Evolutionary conservation across 108 stramenopile genomes (phyloP).

Genomic region (Skeletonema costatum): DNA sequence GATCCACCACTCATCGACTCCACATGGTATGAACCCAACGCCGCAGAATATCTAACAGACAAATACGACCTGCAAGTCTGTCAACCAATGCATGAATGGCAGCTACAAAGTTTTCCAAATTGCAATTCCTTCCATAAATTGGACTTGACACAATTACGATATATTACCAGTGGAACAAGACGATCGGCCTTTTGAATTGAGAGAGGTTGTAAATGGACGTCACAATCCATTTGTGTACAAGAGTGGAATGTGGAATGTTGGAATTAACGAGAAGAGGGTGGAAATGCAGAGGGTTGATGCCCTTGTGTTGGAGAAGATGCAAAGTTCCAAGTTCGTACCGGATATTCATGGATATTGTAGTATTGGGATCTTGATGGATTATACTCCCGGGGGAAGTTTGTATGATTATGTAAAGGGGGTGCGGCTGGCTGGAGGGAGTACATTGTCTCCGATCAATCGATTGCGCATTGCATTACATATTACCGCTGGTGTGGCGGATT

Average conservation of each 20-base stretch:
- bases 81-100: slow-evolving; percentile 47
- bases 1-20: not conserved
- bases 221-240: slow-evolving; percentile 39
- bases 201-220: not conserved
- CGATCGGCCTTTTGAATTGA: slow-evolving; percentile 41
- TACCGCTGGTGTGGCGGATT: slow-evolving; percentile 51
- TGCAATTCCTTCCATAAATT: slow-evolving; percentile 53
- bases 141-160: slow-evolving; percentile 17
- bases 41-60: not conserved
- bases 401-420: slow-evolving; percentile 46
- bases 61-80: slow-evolving; percentile 20
- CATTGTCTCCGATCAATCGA: slow-evolving; percentile 14
- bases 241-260: slow-evolving; percentile 13
- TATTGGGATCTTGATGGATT: slow-evolving; percentile 48
- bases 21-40: slow-evolving; percentile 41
- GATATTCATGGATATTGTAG: slow-evolving; percentile 45
- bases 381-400: slow-evolving; percentile 49
- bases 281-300: slow-evolving; percentile 46
- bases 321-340: slow-evolving; percentile 37
- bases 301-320: slow-evolving; percentile 33
- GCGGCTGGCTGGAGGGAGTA: slow-evolving; percentile 20
- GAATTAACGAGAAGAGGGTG: slow-evolving; percentile 4
- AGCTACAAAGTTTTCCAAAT: slow-evolving; percentile 29
- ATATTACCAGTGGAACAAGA: slow-evolving; percentile 16
- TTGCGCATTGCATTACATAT: slow-evolving; percentile 35